These are phyloP conservation scores for Fusarium continuum DNA, from an alignment of 2,329 filamentous ascomycete species.

Conservation along the genomic window DNA sequence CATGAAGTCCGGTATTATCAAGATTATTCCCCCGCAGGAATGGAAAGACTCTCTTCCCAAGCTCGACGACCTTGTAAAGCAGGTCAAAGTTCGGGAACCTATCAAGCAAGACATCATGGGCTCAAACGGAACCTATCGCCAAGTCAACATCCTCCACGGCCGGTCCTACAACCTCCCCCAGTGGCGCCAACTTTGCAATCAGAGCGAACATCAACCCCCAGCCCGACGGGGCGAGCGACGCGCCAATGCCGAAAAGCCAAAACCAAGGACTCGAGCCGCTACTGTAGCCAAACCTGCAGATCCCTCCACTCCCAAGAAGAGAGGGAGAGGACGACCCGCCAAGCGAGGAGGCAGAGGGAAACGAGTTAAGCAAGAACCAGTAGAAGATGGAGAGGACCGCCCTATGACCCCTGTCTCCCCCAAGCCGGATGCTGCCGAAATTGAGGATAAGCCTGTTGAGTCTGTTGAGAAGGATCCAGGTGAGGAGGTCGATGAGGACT, in stretches of 20 bases:
- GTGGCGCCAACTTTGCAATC: conserved; percentile 92
- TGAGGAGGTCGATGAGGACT: conserved; percentile 57
- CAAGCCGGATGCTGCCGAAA: conserved; percentile 49
- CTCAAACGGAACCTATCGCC: conserved; percentile 92
- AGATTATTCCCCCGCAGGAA: conserved; percentile 91
- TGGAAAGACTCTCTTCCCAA: conserved; percentile 85
- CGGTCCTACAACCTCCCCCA: conserved; percentile 96
- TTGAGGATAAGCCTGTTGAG: conserved; percentile 50
- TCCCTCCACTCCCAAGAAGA: conserved; percentile 51
- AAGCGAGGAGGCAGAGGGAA: conserved; percentile 49
- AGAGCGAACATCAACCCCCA: conserved; percentile 94
- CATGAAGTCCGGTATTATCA: conserved; percentile 97
- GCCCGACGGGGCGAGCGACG: conserved; percentile 86
- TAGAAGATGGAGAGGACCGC: conserved; percentile 58
- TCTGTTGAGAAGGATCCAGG: conserved; percentile 61
- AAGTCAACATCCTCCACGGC: conserved; percentile 96
- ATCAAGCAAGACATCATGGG: conserved; percentile 99
- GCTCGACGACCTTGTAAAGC: conserved; percentile 87
- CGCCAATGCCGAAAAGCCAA: conserved; percentile 65
- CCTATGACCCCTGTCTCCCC: conserved; percentile 69
- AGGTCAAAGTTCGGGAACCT: conserved; percentile 92
- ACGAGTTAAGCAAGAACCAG: conserved; percentile 50
- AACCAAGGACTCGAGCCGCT: conserved; percentile 52
- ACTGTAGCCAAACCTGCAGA: conserved; percentile 47
- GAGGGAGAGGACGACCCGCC: conserved; percentile 52